phyloP scores from a whole-genome alignment of 805 yeast genomes.

The Starmerella bombicola region DNA sequence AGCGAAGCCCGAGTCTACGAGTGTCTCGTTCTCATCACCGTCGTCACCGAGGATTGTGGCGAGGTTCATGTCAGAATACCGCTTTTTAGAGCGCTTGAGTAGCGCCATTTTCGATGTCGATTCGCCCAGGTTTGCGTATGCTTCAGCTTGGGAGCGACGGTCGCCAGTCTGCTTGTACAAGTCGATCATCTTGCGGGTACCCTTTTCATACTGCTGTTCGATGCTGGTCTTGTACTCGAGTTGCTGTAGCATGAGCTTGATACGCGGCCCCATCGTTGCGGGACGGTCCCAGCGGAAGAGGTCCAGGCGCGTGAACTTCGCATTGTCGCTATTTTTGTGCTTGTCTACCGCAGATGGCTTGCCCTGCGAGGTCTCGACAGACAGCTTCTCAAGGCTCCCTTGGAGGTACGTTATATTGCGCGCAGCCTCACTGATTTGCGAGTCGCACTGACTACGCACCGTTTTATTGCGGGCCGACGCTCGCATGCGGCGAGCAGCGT shows the following conservation, averaged over 20 bases:
- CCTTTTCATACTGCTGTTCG: slow-evolving; percentile 85
- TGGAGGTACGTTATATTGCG: slow-evolving; percentile 81
- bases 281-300: slow-evolving; percentile 87
- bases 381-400: slow-evolving; percentile 50
- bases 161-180: slow-evolving; percentile 88
- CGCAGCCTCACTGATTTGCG: slow-evolving; percentile 81
- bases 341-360: slow-evolving; percentile 32
- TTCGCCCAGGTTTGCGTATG: slow-evolving; percentile 76
- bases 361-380: slow-evolving; percentile 11
- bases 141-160: slow-evolving; percentile 68
- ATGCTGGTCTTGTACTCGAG: slow-evolving; percentile 87
- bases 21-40: slow-evolving; percentile 11
- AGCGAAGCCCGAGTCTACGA: slow-evolving; percentile 27
- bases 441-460: slow-evolving; percentile 83
- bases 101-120: slow-evolving; percentile 75
- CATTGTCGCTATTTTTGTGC: background rate
- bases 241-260: slow-evolving; percentile 90
- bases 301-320: slow-evolving; percentile 36
- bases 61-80: slow-evolving; percentile 81
- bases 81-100: slow-evolving; percentile 67
- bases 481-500: slow-evolving; percentile 72
- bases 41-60: slow-evolving; percentile 22
- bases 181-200: slow-evolving; percentile 77
- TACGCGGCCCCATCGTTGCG: slow-evolving; percentile 72
- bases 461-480: slow-evolving; percentile 64